Evolutionary conservation across 2,329 filamentous ascomycete species (phyloP), one percentile per base, ranked within the genome.

Genomic region (Penicillium fuscoglaucum): DNA sequence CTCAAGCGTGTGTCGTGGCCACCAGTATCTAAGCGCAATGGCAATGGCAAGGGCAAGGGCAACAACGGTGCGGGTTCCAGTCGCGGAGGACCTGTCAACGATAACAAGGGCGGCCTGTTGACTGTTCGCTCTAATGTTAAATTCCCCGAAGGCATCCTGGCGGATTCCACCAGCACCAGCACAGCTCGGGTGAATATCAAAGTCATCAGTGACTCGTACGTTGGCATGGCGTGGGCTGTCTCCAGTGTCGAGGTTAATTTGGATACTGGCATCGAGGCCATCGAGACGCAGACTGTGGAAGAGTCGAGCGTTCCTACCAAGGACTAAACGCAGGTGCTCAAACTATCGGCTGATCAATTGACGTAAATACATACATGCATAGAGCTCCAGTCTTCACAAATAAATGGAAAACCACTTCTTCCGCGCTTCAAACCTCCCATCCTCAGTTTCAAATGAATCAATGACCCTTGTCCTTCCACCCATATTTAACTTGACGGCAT

Each of bases 131-230:
- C 72, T 1, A 63, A 65, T 3, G 64, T 74, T 35, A 74, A 73
- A 50, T 74, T 74, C 58, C 72, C 73, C 0, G 53, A 56, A 7
- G 57, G 55, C 8, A 53, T 67, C 3, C 49, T 68, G 5, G 63
- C 50, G 15, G 59, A 66, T 9, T 60, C 53, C 1, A 57, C 49
- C 1, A 58, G 49, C 19, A 51, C 50, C n/a, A 61, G 54, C 9
- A 60, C 57, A 7, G 58, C 60, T 15, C 82, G 75, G 58, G 75
- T 96, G 10, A 88, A 91, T 70, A 83, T 97, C 3, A 72, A 84
- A 61, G 86, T 97, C 2, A 80, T 95, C 19, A 98, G 93, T 74
- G 95, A 98, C 80, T 87, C 87, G 17, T 98, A 98, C 75, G 79
- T 91, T 35, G 91, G 90, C 0, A 85, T 98, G 82, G 78, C 81